Conservation (phyloP, 345 rosid genomes). For the Stellera chamaejasme region DNA sequence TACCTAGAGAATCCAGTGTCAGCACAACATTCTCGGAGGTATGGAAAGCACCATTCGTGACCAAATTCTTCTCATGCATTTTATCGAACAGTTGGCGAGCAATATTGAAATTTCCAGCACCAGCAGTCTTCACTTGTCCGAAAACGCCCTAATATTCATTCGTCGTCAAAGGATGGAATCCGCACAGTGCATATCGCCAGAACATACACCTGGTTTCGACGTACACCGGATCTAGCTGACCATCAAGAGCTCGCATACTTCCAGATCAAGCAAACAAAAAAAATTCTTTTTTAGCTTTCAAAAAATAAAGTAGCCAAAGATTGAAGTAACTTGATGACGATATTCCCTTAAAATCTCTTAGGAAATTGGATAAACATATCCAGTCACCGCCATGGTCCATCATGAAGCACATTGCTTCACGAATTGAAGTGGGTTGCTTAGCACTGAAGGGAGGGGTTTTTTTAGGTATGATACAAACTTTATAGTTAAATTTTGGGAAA, state of each 20-base stretch:
- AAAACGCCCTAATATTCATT: slow-evolving; percentile 64
- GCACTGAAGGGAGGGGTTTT: too few species aligned
- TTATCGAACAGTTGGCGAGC: too few species aligned
- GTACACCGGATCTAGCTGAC: slow-evolving; percentile 86
- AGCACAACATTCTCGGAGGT: too few species aligned
- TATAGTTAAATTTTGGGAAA: too few species aligned
- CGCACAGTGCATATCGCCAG: slow-evolving; percentile 79
- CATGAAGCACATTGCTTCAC: slow-evolving; percentile 95
- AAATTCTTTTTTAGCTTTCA: not conserved
- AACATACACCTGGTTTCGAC: slow-evolving; percentile 97
- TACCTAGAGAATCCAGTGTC: too few species aligned
- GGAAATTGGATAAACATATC: slow-evolving; percentile 89
- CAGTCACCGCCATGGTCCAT: slow-evolving; percentile 97
- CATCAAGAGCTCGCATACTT: slow-evolving; percentile 93
- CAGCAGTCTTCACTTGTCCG: slow-evolving; percentile 47
- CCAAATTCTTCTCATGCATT: too few species aligned
- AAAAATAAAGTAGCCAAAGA: not conserved
- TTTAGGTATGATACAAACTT: too few species aligned
- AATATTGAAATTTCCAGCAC: slow-evolving; percentile 25
- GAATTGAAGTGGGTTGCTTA: slow-evolving; percentile 60
- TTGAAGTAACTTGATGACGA: slow-evolving; percentile 17
- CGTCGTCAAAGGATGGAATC: slow-evolving; percentile 89
- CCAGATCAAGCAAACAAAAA: slow-evolving; percentile 27
- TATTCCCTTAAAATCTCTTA: slow-evolving; percentile 88
- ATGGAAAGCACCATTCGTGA: too few species aligned